Percentiles rank a stretch among this genome's conserved stretches.
phyloP scores from a whole-genome alignment of 257 asterid genomes.

The Perilla frutescens region DNA sequence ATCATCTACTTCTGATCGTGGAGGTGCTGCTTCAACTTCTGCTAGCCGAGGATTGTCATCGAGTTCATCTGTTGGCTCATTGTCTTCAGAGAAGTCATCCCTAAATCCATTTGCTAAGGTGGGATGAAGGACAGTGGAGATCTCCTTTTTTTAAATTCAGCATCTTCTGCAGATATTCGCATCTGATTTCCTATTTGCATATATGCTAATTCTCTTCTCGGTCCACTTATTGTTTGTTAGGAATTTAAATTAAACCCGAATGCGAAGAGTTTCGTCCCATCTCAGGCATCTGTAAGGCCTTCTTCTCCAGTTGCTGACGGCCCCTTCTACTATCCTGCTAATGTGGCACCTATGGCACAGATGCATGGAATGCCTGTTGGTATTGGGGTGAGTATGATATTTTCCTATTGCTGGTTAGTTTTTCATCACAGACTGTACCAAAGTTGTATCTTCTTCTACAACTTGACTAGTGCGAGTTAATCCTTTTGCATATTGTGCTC shows the following conservation, averaged over 20 bases:
- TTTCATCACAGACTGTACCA: slow-evolving; percentile 7
- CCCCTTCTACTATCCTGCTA: slow-evolving; percentile 86
- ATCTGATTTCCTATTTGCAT: background rate
- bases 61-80: slow-evolving; percentile 82
- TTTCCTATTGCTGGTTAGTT: slow-evolving; percentile 21
- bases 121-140: slow-evolving; percentile 3
- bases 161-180: slow-evolving; percentile 13
- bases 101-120: slow-evolving; percentile 98
- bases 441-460: slow-evolving; percentile 13
- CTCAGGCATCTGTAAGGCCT: slow-evolving; percentile 72
- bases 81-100: slow-evolving; percentile 86
- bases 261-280: slow-evolving; percentile 83
- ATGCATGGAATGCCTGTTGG: slow-evolving; percentile 93
- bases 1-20: slow-evolving; percentile 72
- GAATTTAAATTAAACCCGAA: slow-evolving; percentile 91
- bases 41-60: slow-evolving; percentile 77
- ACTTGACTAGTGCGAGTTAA: slow-evolving; percentile 12
- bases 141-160: background rate
- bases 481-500: slow-evolving; percentile 13
- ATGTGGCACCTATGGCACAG: slow-evolving; percentile 63
- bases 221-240: slow-evolving; percentile 47
- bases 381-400: slow-evolving; percentile 69
- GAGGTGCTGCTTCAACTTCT: slow-evolving; percentile 72
- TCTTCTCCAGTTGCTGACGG: slow-evolving; percentile 84
- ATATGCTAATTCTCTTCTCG: slow-evolving; percentile 29